Evolutionary conservation across 2,329 filamentous ascomycete species (phyloP), one percentile per base, ranked within the genome.

Genomic region (Calonectria crousiana): DNA sequence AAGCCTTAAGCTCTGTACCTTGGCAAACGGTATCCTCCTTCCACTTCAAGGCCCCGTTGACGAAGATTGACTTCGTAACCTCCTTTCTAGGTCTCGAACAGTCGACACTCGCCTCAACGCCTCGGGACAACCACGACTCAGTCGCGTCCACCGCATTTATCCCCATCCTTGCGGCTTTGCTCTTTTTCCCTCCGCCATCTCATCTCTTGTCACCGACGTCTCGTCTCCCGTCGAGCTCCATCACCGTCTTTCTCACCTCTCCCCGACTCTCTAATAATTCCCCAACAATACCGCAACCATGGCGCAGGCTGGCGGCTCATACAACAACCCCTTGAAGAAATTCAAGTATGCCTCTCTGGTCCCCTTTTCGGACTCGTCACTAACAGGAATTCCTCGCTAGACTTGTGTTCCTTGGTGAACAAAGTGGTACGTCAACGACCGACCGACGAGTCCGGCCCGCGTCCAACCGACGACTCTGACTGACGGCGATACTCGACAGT

Each of bases 241-340:
- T 65, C 60, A 47, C 60, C 60, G 60, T 44, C 60, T 65, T 49
- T 65, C 60, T 49, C 60, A 65, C 60, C 60, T 65, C 56, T 53
- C 69, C 70, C 64, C 73, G 58, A 47, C 32, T 47, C 58, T 49
- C 41, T 52, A 75, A 70, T 75, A 73, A 76, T 67, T 75, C 34
- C 56, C 56, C 74, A 67, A 76, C 67, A 75, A 69, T 75, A 78
- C 78, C 73, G 75, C 77, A 80, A 91, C 84, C 84, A 98, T 98
- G 96, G 95, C 96, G 86, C 92, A 95, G 87, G 86, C 89, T 76
- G 93, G 93, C 83, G 95, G 94, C 86, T 95, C 95, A 78, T 99
- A 98, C 90, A 98, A 97, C 86, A 98, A 98, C 90, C 97, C 97
- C 83, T 90, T 99, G 88, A 99, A 99, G 94, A 99, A 99, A 88